Conservation (phyloP, 345 rosid genomes). For the Moricandia arvensis region DNA sequence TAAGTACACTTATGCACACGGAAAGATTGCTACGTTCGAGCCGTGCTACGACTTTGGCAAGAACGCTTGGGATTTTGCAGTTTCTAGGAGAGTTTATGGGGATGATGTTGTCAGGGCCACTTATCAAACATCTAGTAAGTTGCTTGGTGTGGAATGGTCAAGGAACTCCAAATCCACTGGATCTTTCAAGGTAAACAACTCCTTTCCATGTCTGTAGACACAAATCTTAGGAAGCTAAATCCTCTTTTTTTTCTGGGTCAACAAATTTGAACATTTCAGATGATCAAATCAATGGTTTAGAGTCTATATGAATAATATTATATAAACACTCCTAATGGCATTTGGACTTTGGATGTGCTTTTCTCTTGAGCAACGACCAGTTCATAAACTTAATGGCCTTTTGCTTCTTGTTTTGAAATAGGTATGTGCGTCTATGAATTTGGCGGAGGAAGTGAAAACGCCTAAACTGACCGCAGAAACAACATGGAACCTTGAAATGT, state of each 20-base stretch:
- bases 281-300: too few species aligned
- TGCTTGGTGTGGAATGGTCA: constrained; percentile 75
- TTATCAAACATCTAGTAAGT: constrained; percentile 71
- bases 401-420: constrained; percentile 16
- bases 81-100: constrained; percentile 53
- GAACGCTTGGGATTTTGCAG: constrained; percentile 79
- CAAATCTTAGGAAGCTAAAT: too few species aligned
- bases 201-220: not conserved
- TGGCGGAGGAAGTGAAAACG: constrained; percentile 58
- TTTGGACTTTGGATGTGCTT: not conserved
- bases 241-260: too few species aligned
- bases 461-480: constrained; percentile 74
- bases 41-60: constrained; percentile 74
- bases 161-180: constrained; percentile 58
- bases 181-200: constrained; percentile 57
- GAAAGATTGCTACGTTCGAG: constrained; percentile 66
- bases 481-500: constrained; percentile 73
- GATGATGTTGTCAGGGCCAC: constrained; percentile 68
- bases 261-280: too few species aligned
- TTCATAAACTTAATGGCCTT: not conserved
- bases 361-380: too few species aligned
- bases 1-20: constrained; percentile 70
- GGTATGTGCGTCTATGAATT: constrained; percentile 62
- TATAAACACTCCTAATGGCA: too few species aligned
- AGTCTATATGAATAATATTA: too few species aligned